Conservation (phyloP, 2,329 filamentous ascomycete species). For the Fusarium decemcellulare region DNA sequence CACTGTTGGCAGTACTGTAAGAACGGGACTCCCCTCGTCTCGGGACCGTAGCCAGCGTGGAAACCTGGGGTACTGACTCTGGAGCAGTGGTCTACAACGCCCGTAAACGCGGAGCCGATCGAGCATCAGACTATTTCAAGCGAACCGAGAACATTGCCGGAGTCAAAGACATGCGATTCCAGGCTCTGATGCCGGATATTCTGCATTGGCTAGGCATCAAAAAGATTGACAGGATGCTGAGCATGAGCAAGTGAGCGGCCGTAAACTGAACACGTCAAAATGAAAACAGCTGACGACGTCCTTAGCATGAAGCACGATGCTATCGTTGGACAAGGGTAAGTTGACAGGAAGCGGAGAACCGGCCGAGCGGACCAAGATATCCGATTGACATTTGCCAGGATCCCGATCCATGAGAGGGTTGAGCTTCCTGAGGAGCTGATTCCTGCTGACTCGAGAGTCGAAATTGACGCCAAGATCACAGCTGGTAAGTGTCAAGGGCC, state of each 20-base stretch:
- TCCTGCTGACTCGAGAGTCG: slow-evolving; percentile 94
- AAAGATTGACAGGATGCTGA: slow-evolving; percentile 98
- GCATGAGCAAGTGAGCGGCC: slow-evolving; percentile 91
- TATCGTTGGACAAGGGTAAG: slow-evolving; percentile 84
- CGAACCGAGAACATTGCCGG: slow-evolving; percentile 98
- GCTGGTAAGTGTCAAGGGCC: slow-evolving; percentile 73
- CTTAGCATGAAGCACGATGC: slow-evolving; percentile 90
- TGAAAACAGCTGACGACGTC: slow-evolving; percentile 45
- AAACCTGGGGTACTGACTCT: slow-evolving; percentile 38
- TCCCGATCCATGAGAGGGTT: slow-evolving; percentile 89
- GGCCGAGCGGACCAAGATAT: slow-evolving; percentile 12
- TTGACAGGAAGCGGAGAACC: slow-evolving; percentile 22
- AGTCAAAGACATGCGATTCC: slow-evolving; percentile 97
- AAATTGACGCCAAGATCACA: slow-evolving; percentile 99
- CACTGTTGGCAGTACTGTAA: slow-evolving; percentile 39
- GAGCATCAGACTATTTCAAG: slow-evolving; percentile 94
- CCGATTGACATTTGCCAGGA: slow-evolving; percentile 59
- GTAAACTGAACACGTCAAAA: slow-evolving; percentile 20
- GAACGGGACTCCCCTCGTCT: slow-evolving; percentile 14
- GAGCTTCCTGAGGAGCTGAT: slow-evolving; percentile 96
- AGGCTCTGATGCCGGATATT: slow-evolving; percentile 97
- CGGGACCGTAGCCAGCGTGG: slow-evolving; percentile 9
- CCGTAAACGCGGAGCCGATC: slow-evolving; percentile 82
- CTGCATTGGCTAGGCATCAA: slow-evolving; percentile 98
- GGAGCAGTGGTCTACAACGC: slow-evolving; percentile 79